A percentile compares a stretch with the other conserved stretches of the same genome.
These are phyloP conservation scores for Candida railenensis DNA, from an alignment of 805 yeast genomes.

Conservation along the genomic window DNA sequence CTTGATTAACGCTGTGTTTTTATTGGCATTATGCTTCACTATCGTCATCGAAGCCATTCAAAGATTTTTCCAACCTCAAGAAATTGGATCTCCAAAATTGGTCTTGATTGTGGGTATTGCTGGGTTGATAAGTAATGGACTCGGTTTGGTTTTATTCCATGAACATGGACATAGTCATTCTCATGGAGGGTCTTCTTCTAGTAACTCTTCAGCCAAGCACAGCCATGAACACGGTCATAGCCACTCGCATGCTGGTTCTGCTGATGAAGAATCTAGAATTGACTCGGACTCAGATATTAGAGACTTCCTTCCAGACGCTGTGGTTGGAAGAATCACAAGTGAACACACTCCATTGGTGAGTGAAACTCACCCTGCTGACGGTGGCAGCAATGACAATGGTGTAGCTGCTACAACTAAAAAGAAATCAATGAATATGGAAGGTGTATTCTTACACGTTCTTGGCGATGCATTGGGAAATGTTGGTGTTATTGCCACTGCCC, in stretches of 20 bases:
- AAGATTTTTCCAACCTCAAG: conserved; percentile 78
- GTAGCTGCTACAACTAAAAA: conserved; percentile 22
- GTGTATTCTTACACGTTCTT: conserved; percentile 90
- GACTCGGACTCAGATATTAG: conserved; percentile 27
- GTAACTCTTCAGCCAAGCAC: conserved; percentile 10
- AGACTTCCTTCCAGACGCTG: conserved; percentile 45
- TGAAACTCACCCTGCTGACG: conserved; percentile 8
- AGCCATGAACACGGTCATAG: conserved; percentile 46
- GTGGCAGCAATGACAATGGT: conserved; percentile 9
- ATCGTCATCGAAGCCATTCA: conserved; percentile 92
- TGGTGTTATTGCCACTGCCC: conserved; percentile 87
- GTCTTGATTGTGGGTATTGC: conserved; percentile 79
- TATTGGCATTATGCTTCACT: conserved; percentile 88
- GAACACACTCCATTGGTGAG: conserved; percentile 37
- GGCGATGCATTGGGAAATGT: conserved; percentile 96
- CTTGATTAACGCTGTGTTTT: conserved; percentile 85
- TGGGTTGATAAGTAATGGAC: conserved; percentile 78
- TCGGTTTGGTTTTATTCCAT: conserved; percentile 86
- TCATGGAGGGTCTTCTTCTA: conserved; percentile 44
- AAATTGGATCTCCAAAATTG: conserved; percentile 76
- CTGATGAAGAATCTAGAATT: conserved; percentile 9
- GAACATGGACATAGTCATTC: conserved; percentile 54
- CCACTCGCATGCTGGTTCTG: conserved; percentile 26
- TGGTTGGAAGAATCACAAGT: conserved; percentile 36
- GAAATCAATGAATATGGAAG: conserved; percentile 92